phyloP scores from a whole-genome alignment of 345 rosid species.

The Bretschneidera sinensis region DNA sequence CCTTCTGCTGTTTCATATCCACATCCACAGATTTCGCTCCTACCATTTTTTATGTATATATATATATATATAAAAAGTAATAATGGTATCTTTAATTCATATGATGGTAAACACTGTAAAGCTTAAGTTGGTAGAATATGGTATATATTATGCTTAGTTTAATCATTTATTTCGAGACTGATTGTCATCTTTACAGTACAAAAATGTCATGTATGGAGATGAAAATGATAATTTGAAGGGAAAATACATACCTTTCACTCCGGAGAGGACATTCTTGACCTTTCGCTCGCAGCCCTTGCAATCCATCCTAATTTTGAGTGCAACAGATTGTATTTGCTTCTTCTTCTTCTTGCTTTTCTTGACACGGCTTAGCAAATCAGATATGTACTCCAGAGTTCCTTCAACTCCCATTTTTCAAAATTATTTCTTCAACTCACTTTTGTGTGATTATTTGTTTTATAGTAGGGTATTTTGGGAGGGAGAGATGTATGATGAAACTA shows the following conservation, averaged over 20 bases:
- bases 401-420: slow-evolving; percentile 56
- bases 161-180: too few relatives aligned
- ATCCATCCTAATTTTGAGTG: slow-evolving; percentile 77
- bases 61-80: too few relatives aligned
- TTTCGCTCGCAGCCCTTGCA: slow-evolving; percentile 89
- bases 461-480: too few relatives aligned
- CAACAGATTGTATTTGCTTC: slow-evolving; percentile 71
- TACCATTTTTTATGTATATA: slow-evolving; percentile 7
- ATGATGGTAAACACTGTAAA: too few relatives aligned
- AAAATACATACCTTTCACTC: slow-evolving; percentile 55
- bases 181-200: too few relatives aligned
- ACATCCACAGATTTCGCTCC: slow-evolving; percentile 80
- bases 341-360: slow-evolving; percentile 52
- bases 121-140: too few relatives aligned
- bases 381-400: slow-evolving; percentile 69
- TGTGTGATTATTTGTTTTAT: too few relatives aligned
- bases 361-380: slow-evolving; percentile 39
- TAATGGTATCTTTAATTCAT: too few relatives aligned
- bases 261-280: slow-evolving; percentile 65
- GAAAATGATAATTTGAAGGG: neutral
- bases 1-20: slow-evolving; percentile 81
- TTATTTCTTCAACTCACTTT: too few relatives aligned
- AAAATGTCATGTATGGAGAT: too few relatives aligned
- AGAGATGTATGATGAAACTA: too few relatives aligned
- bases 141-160: too few relatives aligned